Conservation (phyloP, 139 green algal species). For the Tetraselmis striata region DNA sequence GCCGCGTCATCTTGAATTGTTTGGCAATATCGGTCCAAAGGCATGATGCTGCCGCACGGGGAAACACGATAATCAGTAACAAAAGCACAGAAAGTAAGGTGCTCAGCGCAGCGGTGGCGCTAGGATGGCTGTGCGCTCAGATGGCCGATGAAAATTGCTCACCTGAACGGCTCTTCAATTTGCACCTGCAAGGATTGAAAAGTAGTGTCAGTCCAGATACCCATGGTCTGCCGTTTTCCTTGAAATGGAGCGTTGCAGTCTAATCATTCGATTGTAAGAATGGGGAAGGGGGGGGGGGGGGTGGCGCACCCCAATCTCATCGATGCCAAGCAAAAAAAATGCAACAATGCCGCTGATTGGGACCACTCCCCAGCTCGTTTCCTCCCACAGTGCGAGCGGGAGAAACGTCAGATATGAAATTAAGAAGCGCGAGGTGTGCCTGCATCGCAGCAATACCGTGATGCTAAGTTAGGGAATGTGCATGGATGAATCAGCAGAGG, state of each 20-base stretch:
- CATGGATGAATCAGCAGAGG: no score
- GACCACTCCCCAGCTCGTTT: neutral
- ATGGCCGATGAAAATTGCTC: no score
- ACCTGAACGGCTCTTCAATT: neutral
- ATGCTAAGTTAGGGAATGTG: no score
- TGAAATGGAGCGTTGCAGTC: no score
- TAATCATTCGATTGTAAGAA: no score
- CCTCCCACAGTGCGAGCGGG: neutral
- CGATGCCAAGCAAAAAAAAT: neutral
- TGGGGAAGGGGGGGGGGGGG: no score
- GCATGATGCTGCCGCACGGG: neutral
- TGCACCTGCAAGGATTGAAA: neutral
- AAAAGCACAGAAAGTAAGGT: neutral
- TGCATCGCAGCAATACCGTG: neutral
- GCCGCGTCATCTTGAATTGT: neutral
- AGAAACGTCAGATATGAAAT: neutral
- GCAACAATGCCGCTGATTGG: neutral
- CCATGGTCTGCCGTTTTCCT: no score
- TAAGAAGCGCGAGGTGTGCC: neutral
- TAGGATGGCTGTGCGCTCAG: no score
- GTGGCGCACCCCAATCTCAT: neutral
- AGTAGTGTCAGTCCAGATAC: no score
- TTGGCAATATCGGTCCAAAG: neutral
- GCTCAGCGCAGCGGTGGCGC: neutral
- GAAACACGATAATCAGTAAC: neutral